Evolutionary conservation across 2,329 filamentous ascomycete species (phyloP).

Genomic region (Chaetomium sp.): DNA sequence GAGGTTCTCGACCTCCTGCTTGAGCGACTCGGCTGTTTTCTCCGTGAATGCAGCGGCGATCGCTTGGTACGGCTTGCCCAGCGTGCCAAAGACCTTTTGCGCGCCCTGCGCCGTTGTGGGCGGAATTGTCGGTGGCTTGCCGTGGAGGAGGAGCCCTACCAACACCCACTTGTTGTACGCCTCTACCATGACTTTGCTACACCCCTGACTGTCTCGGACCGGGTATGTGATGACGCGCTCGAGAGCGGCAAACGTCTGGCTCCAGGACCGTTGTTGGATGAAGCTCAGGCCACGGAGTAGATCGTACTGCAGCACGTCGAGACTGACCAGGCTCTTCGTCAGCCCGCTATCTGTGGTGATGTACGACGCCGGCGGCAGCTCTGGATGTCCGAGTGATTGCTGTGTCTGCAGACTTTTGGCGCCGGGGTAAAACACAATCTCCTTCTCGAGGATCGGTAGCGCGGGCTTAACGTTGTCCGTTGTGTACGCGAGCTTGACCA

Average conservation of each 20-base stretch:
- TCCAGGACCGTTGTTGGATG: constrained; percentile 55
- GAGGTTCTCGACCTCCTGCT: constrained; percentile 52
- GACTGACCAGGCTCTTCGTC: constrained; percentile 44
- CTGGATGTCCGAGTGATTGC: constrained; percentile 40
- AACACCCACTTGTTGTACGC: constrained; percentile 90
- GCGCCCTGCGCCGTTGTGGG: constrained; percentile 47
- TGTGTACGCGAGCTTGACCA: constrained; percentile 54
- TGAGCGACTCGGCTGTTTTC: constrained; percentile 39
- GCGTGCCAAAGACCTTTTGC: constrained; percentile 48
- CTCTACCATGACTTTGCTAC: constrained; percentile 76
- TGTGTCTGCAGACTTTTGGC: constrained; percentile 32
- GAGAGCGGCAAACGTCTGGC: constrained; percentile 54
- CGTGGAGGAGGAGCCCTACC: constrained; percentile 63
- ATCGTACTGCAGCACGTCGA: constrained; percentile 61
- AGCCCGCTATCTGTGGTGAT: constrained; percentile 55
- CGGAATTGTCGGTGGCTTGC: constrained; percentile 51
- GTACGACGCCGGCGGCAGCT: constrained; percentile 45
- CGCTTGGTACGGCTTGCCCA: constrained; percentile 64
- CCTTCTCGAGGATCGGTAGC: constrained; percentile 56
- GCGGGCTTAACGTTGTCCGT: constrained; percentile 47
- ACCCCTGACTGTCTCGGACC: constrained; percentile 46
- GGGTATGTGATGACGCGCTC: constrained; percentile 63
- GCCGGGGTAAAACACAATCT: constrained; percentile 59
- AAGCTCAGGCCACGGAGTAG: constrained; percentile 58
- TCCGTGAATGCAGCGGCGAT: constrained; percentile 64